Evolutionary conservation across 805 yeast species (phyloP), one percentile per base, ranked within the genome.

Genomic region (Saccharomycopsis sp.): DNA sequence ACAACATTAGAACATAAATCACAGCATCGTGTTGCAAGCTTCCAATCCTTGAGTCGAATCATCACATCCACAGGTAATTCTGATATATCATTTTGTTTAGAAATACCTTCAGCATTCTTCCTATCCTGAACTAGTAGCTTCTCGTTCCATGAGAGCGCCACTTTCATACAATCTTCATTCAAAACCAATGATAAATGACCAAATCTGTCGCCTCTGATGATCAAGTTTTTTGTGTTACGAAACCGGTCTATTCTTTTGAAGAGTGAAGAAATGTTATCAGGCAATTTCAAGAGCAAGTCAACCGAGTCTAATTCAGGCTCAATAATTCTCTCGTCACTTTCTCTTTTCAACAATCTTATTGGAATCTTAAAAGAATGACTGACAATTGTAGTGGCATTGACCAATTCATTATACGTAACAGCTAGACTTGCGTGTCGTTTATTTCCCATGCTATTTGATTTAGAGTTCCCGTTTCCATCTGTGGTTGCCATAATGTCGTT

Each of bases 341-440:
- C 79, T 62, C 74, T 76, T 59, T 83, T 79, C 58, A 87, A 66
- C 49, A 88, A 73, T 63, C 84, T 74, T 1, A 88, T 88, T 0
- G 96, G 93, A 19, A 92, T 80, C 55, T 83, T 82, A 65, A 85
- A 83, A 5, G 87, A 78, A 65, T 86, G 90, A 61, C 79, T 78
- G 17, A 88, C 76, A 2, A 80, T 72, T 23, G 78, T 76, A 8
- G 69, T 68, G 55, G 69, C 68, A 14, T 54, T 52, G 41, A 69
- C 73, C 65, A 69, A 71, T 61, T 82, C 84, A 19, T 80, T 76
- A 65, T 83, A 85, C 63, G 75, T 77, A 15, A 87, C 64, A 0
- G 84, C 82, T 57, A 87, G 70, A 22, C 80, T 77, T 1, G 87
- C 85, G 44, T 71, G 67, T 7, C 58, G 58, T 7, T 63, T 65